Evolutionary conservation across 768 basidiomycete genomes (phyloP), one percentile per base, ranked within the genome.

Genomic region (Mycena kentingensis): DNA sequence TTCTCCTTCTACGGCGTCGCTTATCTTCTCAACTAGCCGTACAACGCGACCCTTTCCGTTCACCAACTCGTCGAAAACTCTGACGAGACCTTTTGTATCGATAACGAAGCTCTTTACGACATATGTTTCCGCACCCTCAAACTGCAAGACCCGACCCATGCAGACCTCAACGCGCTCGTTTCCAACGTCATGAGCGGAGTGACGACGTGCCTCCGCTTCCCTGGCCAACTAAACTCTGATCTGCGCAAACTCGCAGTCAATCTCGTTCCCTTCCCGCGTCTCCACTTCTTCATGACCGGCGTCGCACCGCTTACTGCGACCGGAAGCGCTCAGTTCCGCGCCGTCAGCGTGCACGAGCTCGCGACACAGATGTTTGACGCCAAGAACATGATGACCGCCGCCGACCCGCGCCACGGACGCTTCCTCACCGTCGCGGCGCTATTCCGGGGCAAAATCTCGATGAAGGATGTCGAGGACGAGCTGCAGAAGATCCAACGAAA

Each of bases 321-420:
- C 29, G 93, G 93, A 46, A 93, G 90, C 70, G 90, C 91, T 64
- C 90, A 93, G 66, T 99, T 94, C 81, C 91, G 97, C 57, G 91
- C 93, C 38, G 91, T 98, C 65, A 91, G 90, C 44, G 96, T 99
- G 28, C 93, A 97, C 31, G 97, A 99, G 73, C 82, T 99, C 57
- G 97, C 96, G 11, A 88, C 93, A 68, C 97, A 99, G 68, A 98
- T 98, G 95, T 99, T 98, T 71, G 96, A 98, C 63, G 90, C 93
- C 39, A 98, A 97, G 84, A 98, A 98, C 87, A 95, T 96, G 93
- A 96, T 98, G 94, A 93, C 95, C 63, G 97, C 97, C 19, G 90
- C 90, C 25, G 94, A 98, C 76, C 97, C 97, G 35, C 80, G 94
- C 66, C 90, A 97, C 61, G 97, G 97, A 58, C 90, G 94, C 62